These are phyloP conservation scores for Rubus idaeus DNA, from an alignment of 306 rosid species.

Conservation along the genomic window DNA sequence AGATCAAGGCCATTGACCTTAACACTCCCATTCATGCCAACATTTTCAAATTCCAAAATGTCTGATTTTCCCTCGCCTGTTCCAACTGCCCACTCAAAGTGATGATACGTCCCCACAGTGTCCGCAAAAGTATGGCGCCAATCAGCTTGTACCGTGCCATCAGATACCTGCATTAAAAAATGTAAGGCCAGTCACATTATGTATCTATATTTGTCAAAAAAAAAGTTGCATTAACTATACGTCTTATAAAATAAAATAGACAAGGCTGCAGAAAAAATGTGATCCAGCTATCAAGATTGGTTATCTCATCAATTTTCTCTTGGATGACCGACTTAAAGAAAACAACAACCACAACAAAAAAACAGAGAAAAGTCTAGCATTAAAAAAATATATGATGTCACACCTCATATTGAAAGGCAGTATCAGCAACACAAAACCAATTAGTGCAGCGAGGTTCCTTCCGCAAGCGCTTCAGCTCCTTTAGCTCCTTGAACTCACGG, in stretches of 20 bases:
- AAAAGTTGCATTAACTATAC: not conserved
- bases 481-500: constrained; percentile 96
- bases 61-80: constrained; percentile 94
- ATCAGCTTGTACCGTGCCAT: constrained; percentile 81
- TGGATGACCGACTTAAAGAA: constrained; percentile 6
- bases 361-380: constrained; percentile 17
- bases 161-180: constrained; percentile 64
- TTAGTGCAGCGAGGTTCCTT: constrained; percentile 95
- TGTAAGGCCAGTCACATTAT: constrained; percentile 23
- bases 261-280: not conserved
- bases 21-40: constrained; percentile 84
- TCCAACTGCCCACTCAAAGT: constrained; percentile 99
- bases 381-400: constrained; percentile 32
- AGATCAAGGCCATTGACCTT: constrained; percentile 77
- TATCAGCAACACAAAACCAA: constrained; percentile 98
- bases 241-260: not conserved
- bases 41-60: constrained; percentile 88
- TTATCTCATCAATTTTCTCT: constrained; percentile 7
- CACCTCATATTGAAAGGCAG: constrained; percentile 96
- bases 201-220: constrained; percentile 3
- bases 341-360: constrained; percentile 29
- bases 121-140: constrained; percentile 91
- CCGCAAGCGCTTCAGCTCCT: constrained; percentile 90
- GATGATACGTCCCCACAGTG: constrained; percentile 74
- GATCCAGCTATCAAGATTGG: constrained; percentile 14